phyloP scores from a whole-genome alignment of 176 grass and related monocot genomes.

The Pharus latifolius region DNA sequence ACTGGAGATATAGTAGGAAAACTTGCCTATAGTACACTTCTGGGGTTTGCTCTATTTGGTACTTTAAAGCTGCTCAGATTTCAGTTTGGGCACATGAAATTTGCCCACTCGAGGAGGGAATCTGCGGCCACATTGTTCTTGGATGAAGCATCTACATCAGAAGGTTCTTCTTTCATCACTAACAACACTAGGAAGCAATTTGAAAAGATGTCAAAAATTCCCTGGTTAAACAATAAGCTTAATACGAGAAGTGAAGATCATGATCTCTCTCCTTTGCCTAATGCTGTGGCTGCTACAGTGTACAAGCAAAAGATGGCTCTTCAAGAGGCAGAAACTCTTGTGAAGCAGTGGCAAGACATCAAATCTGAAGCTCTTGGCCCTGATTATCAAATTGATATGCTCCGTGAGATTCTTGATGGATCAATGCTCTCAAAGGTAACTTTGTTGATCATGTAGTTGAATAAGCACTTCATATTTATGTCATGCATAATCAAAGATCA shows the following conservation, averaged over 20 bases:
- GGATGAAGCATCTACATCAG: slow-evolving; percentile 20
- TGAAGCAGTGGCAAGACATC: slow-evolving; percentile 84
- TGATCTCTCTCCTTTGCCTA: slow-evolving; percentile 7
- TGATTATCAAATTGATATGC: slow-evolving; percentile 55
- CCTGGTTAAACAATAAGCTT: slow-evolving; percentile 28
- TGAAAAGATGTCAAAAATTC: slow-evolving; percentile 43
- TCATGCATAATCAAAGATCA: neutral
- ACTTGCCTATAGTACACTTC: slow-evolving; percentile 46
- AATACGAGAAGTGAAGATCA: slow-evolving; percentile 22
- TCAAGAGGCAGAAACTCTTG: slow-evolving; percentile 71
- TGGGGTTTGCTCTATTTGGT: slow-evolving; percentile 55
- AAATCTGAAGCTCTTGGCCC: slow-evolving; percentile 91
- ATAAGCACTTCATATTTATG: slow-evolving; percentile 2
- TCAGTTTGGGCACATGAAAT: slow-evolving; percentile 43
- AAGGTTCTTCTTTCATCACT: slow-evolving; percentile 25
- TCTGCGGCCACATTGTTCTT: slow-evolving; percentile 9
- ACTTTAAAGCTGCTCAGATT: slow-evolving; percentile 47
- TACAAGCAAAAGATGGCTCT: slow-evolving; percentile 52
- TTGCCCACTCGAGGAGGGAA: neutral
- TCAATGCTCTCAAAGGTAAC: slow-evolving; percentile 78
- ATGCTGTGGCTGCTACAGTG: neutral
- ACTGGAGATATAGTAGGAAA: slow-evolving; percentile 47
- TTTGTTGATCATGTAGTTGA: neutral
- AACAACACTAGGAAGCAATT: slow-evolving; percentile 34
- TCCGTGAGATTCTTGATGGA: slow-evolving; percentile 61